phyloP scores from a whole-genome alignment of 2,329 filamentous ascomycete species.

The Trichoderma gracile region DNA sequence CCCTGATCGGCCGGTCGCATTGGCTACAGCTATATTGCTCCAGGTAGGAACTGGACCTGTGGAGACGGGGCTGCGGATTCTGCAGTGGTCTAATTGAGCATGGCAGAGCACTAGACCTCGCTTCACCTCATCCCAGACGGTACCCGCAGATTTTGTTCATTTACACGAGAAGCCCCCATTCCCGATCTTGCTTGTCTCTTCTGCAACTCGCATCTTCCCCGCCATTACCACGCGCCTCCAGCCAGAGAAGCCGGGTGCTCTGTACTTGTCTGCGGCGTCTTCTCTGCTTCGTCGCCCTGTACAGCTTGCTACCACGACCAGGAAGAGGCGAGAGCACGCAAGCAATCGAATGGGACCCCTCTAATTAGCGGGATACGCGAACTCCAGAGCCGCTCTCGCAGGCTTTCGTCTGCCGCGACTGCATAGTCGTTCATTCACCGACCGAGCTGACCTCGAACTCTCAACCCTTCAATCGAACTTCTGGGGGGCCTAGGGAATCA shows the following conservation, averaged over 20 bases:
- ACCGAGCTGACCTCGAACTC: neutral
- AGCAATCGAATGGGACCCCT: constrained; percentile 6
- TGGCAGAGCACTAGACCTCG: constrained; percentile 23
- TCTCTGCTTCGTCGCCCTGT: neutral
- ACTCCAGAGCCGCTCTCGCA: neutral
- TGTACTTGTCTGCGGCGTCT: neutral
- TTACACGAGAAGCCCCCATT: constrained; percentile 22
- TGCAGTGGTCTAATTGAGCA: constrained; percentile 19
- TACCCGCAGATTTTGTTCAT: constrained; percentile 19
- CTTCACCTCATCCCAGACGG: constrained; percentile 21
- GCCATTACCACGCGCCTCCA: constrained; percentile 12
- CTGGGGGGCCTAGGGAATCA: neutral
- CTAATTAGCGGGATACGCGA: constrained; percentile 20
- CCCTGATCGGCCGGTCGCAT: constrained; percentile 32
- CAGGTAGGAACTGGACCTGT: constrained; percentile 29
- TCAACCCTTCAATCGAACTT: neutral
- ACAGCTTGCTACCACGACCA: neutral
- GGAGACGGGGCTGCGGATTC: constrained; percentile 24
- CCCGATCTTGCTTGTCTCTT: constrained; percentile 20
- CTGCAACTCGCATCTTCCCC: constrained; percentile 21
- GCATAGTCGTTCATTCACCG: neutral
- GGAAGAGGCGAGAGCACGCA: constrained; percentile 2
- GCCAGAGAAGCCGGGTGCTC: constrained; percentile 1
- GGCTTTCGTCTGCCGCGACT: constrained; percentile 1
- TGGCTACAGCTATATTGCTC: constrained; percentile 30